A percentile compares a stretch with the other conserved stretches of the same genome.
These are phyloP conservation scores for Penicillium paxilli DNA, from an alignment of 495 filamentous ascomycete genomes.

Conservation along the genomic window DNA sequence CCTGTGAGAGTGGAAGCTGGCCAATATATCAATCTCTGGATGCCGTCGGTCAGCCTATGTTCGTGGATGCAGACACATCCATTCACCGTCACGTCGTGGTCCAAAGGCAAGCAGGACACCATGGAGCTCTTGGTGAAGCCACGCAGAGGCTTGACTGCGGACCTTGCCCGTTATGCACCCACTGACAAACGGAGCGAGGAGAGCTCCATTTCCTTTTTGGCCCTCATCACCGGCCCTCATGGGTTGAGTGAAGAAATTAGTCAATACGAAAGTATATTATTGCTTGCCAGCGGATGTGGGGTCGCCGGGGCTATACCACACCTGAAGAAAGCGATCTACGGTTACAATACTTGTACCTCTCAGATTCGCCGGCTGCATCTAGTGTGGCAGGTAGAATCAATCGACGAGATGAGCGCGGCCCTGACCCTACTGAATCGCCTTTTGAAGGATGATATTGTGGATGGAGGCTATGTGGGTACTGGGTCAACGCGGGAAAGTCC, in stretches of 20 bases:
- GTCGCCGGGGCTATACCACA: constrained; percentile 29
- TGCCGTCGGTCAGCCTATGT: constrained; percentile 31
- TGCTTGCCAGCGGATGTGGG: constrained; percentile 26
- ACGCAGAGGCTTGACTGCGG: constrained; percentile 10
- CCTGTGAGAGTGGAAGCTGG: constrained; percentile 32
- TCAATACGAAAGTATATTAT: constrained; percentile 29
- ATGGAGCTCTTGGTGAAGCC: constrained; percentile 31
- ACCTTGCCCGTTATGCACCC: constrained; percentile 11
- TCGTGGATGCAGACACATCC: constrained; percentile 37
- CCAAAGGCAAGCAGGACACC: constrained; percentile 16
- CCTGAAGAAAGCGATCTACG: constrained; percentile 30
- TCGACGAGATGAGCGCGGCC: background rate
- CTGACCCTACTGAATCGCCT: constrained; percentile 15
- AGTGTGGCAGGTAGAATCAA: constrained; percentile 30
- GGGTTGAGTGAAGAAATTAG: constrained; percentile 17
- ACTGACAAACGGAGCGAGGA: too few species aligned
- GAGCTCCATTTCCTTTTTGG: too few species aligned
- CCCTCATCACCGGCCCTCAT: constrained; percentile 31
- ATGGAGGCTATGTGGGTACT: constrained; percentile 26
- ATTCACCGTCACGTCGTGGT: constrained; percentile 41
- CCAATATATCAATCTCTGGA: constrained; percentile 41
- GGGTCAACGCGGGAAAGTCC: too few species aligned
- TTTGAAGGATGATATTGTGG: constrained; percentile 24
- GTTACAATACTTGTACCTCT: constrained; percentile 26
- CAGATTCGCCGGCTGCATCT: constrained; percentile 27